A percentile compares a stretch with the other conserved stretches of the same genome.
These are phyloP conservation scores for Crithidia sp. DNA, from an alignment of 208 protist genomes.

Conservation along the genomic window DNA sequence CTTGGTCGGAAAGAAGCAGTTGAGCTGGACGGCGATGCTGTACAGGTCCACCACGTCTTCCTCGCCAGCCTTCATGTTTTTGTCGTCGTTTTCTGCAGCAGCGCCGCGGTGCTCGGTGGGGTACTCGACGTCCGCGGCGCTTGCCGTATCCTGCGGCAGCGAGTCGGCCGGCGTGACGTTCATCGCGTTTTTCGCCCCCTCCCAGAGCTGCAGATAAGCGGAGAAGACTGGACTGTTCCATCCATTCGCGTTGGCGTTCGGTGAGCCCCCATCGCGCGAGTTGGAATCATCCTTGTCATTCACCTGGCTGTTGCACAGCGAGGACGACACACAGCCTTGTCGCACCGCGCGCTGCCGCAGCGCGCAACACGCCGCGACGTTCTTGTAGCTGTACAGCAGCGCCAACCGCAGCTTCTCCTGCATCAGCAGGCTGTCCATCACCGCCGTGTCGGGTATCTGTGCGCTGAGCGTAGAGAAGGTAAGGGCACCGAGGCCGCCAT, in stretches of 20 bases:
- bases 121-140: not conserved
- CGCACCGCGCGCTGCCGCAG: constrained; percentile 22
- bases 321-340: constrained; percentile 1
- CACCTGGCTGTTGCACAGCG: constrained; percentile 3
- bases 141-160: not conserved
- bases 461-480: constrained; percentile 47
- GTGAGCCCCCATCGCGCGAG: not conserved
- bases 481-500: constrained; percentile 46
- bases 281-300: not conserved
- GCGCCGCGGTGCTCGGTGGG: not conserved
- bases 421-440: constrained; percentile 49
- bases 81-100: no score
- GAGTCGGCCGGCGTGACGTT: not conserved
- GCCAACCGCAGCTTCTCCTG: constrained; percentile 56
- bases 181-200: not conserved
- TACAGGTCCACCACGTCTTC: constrained; percentile 26
- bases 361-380: constrained; percentile 23
- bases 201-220: constrained; percentile 11
- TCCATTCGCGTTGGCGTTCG: not conserved
- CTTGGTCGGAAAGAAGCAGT: constrained; percentile 53
- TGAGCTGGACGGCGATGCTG: constrained; percentile 34
- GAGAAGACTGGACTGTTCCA: constrained; percentile 20
- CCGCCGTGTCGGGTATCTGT: constrained; percentile 52
- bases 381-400: constrained; percentile 31
- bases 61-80: not conserved